These are phyloP conservation scores for Polyporus arcularius DNA, from an alignment of 768 basidiomycete species.

Conservation along the genomic window DNA sequence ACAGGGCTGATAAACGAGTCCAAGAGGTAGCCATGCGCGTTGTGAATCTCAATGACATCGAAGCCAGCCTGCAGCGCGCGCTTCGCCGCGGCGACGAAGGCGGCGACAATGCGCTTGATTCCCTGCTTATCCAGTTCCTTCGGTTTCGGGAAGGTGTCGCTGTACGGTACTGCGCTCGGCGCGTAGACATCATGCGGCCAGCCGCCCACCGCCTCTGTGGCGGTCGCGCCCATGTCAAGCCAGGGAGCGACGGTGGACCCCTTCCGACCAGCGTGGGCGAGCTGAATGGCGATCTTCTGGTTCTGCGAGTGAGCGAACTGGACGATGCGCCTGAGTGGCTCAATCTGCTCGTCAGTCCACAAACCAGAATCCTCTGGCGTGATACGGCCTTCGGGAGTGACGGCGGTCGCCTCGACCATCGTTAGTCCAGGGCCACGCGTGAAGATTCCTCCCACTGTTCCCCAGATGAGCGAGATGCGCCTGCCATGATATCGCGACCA, in stretches of 20 bases:
- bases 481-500: background rate
- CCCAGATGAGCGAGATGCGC: background rate
- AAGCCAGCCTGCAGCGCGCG: slow-evolving; percentile 58
- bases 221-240: slow-evolving; percentile 48
- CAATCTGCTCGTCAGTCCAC: slow-evolving; percentile 62
- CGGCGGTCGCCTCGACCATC: slow-evolving; percentile 66
- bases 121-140: slow-evolving; percentile 57
- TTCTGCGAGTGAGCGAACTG: slow-evolving; percentile 71
- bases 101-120: slow-evolving; percentile 56
- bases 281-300: slow-evolving; percentile 74
- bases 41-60: slow-evolving; percentile 30
- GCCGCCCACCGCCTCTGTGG: slow-evolving; percentile 43
- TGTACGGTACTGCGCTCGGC: slow-evolving; percentile 52
- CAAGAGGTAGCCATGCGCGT: slow-evolving; percentile 29
- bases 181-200: slow-evolving; percentile 39
- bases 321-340: slow-evolving; percentile 51
- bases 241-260: slow-evolving; percentile 65
- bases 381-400: slow-evolving; percentile 61
- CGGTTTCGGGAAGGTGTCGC: slow-evolving; percentile 48
- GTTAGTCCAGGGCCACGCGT: slow-evolving; percentile 58
- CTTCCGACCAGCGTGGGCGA: slow-evolving; percentile 77
- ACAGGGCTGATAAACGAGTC: slow-evolving; percentile 39
- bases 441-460: slow-evolving; percentile 51
- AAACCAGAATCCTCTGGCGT: slow-evolving; percentile 60
- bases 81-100: slow-evolving; percentile 53